phyloP scores from a whole-genome alignment of 768 basidiomycete genomes.

The Leccinum pellstonianum region DNA sequence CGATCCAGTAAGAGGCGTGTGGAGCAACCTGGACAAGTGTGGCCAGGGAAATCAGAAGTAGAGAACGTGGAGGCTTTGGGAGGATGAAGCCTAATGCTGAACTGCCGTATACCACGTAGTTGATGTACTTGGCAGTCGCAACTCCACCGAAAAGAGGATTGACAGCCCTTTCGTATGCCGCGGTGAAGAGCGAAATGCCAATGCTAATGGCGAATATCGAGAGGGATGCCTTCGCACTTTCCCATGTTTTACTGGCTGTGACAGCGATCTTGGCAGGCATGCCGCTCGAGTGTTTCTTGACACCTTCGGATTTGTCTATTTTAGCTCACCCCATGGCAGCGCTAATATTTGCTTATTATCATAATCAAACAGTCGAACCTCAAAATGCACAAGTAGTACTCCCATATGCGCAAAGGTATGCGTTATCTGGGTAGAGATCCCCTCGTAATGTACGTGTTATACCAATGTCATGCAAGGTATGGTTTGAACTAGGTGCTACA shows the following conservation, averaged over 20 bases:
- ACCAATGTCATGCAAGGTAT: too few relatives aligned
- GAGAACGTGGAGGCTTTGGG: slow-evolving; percentile 27
- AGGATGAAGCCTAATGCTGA: slow-evolving; percentile 35
- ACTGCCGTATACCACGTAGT: slow-evolving; percentile 38
- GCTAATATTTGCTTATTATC: too few relatives aligned
- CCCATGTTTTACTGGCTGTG: slow-evolving; percentile 10
- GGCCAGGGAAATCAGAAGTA: slow-evolving; percentile 35
- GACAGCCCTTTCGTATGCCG: slow-evolving; percentile 62
- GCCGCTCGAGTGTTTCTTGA: background rate
- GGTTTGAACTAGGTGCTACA: too few relatives aligned
- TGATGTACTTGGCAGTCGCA: slow-evolving; percentile 52
- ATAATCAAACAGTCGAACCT: too few relatives aligned
- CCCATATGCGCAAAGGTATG: too few relatives aligned
- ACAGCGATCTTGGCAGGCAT: slow-evolving; percentile 5
- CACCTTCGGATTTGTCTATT: too few relatives aligned
- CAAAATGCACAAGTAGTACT: too few relatives aligned
- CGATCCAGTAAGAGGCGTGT: slow-evolving; percentile 65
- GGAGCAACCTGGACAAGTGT: slow-evolving; percentile 48
- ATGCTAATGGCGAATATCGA: slow-evolving; percentile 29
- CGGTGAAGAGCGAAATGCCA: slow-evolving; percentile 55
- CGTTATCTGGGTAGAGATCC: too few relatives aligned
- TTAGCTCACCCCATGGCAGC: too few relatives aligned
- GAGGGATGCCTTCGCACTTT: slow-evolving; percentile 18
- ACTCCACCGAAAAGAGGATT: slow-evolving; percentile 66
- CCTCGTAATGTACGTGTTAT: too few relatives aligned